Percentiles rank a stretch among this genome's conserved stretches.
Evolutionary conservation across 768 basidiomycete species (phyloP).

Genomic region (Suillus sp.): DNA sequence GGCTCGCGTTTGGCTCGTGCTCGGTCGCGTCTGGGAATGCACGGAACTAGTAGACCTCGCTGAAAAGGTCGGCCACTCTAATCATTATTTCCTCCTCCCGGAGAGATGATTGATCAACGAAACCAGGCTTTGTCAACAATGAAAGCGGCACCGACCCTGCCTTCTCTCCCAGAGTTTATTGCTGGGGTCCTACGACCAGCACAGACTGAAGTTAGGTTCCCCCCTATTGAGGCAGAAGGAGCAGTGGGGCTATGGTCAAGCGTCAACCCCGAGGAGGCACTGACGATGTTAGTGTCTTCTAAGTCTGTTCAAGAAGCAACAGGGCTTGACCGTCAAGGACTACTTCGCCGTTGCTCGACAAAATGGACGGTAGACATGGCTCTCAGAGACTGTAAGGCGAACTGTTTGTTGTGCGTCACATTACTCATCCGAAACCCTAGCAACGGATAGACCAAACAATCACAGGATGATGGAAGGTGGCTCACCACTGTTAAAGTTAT

Average conservation of each 20-base stretch:
- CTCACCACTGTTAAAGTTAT: slow-evolving; percentile 76
- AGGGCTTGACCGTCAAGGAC: slow-evolving; percentile 56
- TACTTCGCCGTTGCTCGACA: slow-evolving; percentile 54
- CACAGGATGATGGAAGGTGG: slow-evolving; percentile 71
- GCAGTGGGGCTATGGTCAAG: slow-evolving; percentile 34
- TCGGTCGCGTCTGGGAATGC: slow-evolving; percentile 75
- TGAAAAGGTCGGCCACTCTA: slow-evolving; percentile 49
- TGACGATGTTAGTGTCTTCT: slow-evolving; percentile 57
- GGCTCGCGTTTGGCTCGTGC: slow-evolving; percentile 61
- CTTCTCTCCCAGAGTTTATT: slow-evolving; percentile 35
- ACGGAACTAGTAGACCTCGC: slow-evolving; percentile 53
- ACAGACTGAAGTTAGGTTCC: slow-evolving; percentile 46
- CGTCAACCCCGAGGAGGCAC: slow-evolving; percentile 54
- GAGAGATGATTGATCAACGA: slow-evolving; percentile 15
- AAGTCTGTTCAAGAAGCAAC: slow-evolving; percentile 61
- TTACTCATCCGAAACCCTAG: slow-evolving; percentile 33
- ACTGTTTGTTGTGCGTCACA: slow-evolving; percentile 12
- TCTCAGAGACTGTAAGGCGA: slow-evolving; percentile 68
- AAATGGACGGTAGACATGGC: slow-evolving; percentile 79
- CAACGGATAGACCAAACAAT: slow-evolving; percentile 53
- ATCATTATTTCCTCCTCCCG: slow-evolving; percentile 10
- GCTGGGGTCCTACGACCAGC: slow-evolving; percentile 47
- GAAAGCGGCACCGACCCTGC: slow-evolving; percentile 41
- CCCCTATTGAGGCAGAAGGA: slow-evolving; percentile 29
- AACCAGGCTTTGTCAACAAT: slow-evolving; percentile 49